Evolutionary conservation across 139 green algal genomes (phyloP).

Genomic region (Dunaliella primolecta): DNA sequence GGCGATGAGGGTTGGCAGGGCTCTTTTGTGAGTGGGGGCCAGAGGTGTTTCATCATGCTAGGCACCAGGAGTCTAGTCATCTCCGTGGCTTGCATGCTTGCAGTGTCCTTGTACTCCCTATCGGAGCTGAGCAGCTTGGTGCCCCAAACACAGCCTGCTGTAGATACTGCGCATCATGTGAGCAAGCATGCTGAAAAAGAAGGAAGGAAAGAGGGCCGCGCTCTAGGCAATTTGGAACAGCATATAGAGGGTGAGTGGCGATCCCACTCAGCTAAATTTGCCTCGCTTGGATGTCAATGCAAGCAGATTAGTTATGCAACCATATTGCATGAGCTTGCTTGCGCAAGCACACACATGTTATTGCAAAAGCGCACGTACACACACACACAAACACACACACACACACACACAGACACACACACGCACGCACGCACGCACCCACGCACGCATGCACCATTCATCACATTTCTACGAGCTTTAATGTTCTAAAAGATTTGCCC

Average conservation of each 20-base stretch:
- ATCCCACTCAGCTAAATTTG: too few relatives aligned
- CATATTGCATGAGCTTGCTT: not conserved
- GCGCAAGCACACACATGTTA: constrained; percentile 6
- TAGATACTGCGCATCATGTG: too few relatives aligned
- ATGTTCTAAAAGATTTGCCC: too few relatives aligned
- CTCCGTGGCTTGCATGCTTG: constrained; percentile 26
- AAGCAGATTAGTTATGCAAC: too few relatives aligned
- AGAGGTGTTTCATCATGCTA: not conserved
- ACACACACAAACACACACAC: not conserved
- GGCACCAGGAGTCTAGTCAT: constrained; percentile 20
- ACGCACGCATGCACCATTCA: not conserved
- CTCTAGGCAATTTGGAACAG: too few relatives aligned
- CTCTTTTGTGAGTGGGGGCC: too few relatives aligned
- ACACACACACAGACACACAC: not conserved
- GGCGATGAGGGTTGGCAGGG: too few relatives aligned
- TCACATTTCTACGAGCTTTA: too few relatives aligned
- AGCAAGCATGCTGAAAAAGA: too few relatives aligned
- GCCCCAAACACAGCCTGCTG: constrained; percentile 8
- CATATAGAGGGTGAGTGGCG: too few relatives aligned
- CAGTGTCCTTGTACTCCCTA: constrained; percentile 35
- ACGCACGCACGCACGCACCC: not conserved
- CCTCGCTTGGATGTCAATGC: too few relatives aligned
- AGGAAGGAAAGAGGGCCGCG: too few relatives aligned
- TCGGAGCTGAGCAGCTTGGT: constrained; percentile 38
- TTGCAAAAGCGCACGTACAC: not conserved